Evolutionary conservation across 75 land plant species (phyloP), one percentile per base, ranked within the genome.

Genomic region (Pinus tabuliformis): DNA sequence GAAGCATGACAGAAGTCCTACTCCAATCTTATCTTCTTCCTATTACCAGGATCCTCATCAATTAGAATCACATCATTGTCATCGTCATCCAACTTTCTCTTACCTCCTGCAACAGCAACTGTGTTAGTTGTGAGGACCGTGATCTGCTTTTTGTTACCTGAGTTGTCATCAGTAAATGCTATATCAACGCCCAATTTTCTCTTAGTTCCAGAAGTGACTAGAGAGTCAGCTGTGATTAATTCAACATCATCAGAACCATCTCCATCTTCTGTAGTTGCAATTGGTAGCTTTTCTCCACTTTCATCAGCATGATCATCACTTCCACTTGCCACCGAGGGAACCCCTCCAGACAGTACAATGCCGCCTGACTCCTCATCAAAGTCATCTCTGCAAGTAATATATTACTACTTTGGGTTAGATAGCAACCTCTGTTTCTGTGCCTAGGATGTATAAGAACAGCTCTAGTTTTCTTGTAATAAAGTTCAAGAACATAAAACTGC

Each of bases 281-380:
- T 9, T 36, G 80, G 56, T 30, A 59, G 73, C 62, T 59, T 54
- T 37, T 81, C 75, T 72, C 78, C 65, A 76, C 79, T 77, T 49
- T 45, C 85, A 6, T 77, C 85, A 73, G 4, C 54, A 3, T 77
- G 62, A 3, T 42, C 75, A 39, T 85, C 70, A 57, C 78, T 75
- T 75, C 78, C 72, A 24, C 36, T 64, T n/a, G 80, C 49, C 45
- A 71, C 70, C 14, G 87, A 36, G 72, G 78, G 84, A 18, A 70
- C 70, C 90, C 86, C 79, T 74, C 96, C 96, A 59, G 82, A 59
- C 4, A 94, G 86, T 59, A 91, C 77, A 94, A 94, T 94, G 18
- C 88, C 90, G 76, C 91, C 97, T 21, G 94, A 89, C 56, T 94
- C 95, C 68, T 89, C 52, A 74, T 86, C 90, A 81, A 94, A 94